phyloP scores from a whole-genome alignment of 768 basidiomycete genomes.

The Leccinum fibrillosum region DNA sequence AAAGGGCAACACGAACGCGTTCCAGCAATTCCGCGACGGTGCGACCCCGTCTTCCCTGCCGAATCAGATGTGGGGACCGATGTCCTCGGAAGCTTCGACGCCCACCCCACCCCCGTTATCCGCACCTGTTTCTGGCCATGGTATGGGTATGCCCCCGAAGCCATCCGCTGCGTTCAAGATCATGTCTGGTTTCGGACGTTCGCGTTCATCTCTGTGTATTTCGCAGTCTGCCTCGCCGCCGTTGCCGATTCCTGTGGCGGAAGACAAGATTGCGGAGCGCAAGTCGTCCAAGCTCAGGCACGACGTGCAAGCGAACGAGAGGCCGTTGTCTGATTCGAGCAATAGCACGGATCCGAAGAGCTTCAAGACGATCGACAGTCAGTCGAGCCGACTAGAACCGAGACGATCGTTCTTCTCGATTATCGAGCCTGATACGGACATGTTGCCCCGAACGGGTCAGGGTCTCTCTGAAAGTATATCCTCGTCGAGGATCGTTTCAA shows the following conservation, averaged over 20 bases:
- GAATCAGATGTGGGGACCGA: constrained; percentile 32
- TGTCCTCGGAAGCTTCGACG: constrained; percentile 57
- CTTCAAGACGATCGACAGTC: constrained; percentile 50
- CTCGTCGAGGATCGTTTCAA: constrained; percentile 14
- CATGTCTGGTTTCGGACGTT: constrained; percentile 60
- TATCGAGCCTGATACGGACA: constrained; percentile 27
- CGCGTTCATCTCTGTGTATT: constrained; percentile 49
- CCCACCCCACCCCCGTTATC: constrained; percentile 40
- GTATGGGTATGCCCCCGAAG: constrained; percentile 26
- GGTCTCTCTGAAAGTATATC: constrained; percentile 19
- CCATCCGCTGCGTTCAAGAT: constrained; percentile 64
- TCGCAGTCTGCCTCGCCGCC: constrained; percentile 29
- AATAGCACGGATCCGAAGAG: constrained; percentile 57
- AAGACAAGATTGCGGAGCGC: constrained; percentile 23
- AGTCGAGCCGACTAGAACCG: constrained; percentile 38
- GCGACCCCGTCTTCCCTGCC: constrained; percentile 16
- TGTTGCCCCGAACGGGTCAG: constrained; percentile 14
- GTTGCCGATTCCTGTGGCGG: constrained; percentile 25
- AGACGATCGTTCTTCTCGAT: constrained; percentile 35
- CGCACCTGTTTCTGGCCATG: constrained; percentile 20
- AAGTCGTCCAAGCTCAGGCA: constrained; percentile 38
- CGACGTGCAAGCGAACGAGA: constrained; percentile 38
- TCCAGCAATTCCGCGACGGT: constrained; percentile 51
- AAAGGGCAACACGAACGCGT: constrained; percentile 55
- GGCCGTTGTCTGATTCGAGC: constrained; percentile 60